Evolutionary conservation across 306 rosid species (phyloP).

Genomic region (Cicer pinnatifidum): DNA sequence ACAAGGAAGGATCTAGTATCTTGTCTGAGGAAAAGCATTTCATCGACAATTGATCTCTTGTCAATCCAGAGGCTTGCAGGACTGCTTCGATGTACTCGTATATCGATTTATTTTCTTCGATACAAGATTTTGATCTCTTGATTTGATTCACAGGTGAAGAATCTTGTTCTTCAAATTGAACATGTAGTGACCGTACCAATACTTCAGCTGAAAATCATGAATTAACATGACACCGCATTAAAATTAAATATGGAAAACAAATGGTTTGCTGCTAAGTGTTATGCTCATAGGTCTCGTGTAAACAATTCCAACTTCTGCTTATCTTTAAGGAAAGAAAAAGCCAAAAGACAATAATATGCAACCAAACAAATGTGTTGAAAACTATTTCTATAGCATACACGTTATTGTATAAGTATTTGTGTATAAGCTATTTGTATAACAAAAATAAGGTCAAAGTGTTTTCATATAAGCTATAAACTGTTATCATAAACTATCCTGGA

Average conservation of each 20-base stretch:
- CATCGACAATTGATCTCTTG: slow-evolving; percentile 61
- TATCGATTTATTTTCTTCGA: slow-evolving; percentile 60
- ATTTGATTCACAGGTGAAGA: slow-evolving; percentile 53
- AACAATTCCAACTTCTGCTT: slow-evolving; percentile 7
- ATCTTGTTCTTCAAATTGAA: slow-evolving; percentile 72
- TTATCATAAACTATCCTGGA: no score
- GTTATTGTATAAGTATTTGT: no score
- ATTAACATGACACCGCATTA: slow-evolving; percentile 41
- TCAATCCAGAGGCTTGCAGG: slow-evolving; percentile 69
- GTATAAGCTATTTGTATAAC: no score
- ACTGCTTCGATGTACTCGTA: slow-evolving; percentile 65
- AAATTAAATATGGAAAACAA: slow-evolving; percentile 24
- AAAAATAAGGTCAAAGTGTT: no score
- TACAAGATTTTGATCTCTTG: slow-evolving; percentile 47
- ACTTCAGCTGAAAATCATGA: slow-evolving; percentile 59
- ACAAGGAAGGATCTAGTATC: slow-evolving; percentile 66
- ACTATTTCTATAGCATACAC: no score
- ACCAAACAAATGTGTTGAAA: slow-evolving; percentile 26
- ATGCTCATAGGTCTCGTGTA: background rate
- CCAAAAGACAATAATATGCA: slow-evolving; percentile 7
- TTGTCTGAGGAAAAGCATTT: slow-evolving; percentile 75
- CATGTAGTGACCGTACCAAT: slow-evolving; percentile 56
- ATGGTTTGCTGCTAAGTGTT: slow-evolving; percentile 17
- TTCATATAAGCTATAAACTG: no score
- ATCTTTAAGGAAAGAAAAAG: background rate